Base-by-base conservation (phyloP, 148 eudicot species). In the Gaultheria prostrata region DNA sequence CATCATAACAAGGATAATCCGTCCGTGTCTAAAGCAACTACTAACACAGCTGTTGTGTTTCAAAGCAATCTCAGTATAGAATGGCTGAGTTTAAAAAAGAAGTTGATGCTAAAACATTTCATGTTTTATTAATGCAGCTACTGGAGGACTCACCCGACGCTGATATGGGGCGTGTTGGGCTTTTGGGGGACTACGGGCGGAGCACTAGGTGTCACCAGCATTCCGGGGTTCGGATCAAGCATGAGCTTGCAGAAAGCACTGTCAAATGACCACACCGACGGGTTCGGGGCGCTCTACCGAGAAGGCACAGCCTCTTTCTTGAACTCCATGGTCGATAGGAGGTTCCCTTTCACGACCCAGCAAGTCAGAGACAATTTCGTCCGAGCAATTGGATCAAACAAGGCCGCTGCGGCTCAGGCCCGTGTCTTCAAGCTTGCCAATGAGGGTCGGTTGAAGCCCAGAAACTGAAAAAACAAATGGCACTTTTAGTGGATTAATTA, bases 261-360 rank as follows among this genome's bases (percentile, higher is more conserved):
- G 4, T 86, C 88, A 48, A 92, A 88, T 86, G 84, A 92, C 21
- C 89, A 88, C 1, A 76, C 84, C 1, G 98, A 97, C 82, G 98
- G 93, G 17, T 84, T 87, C 71, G 91, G 92, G 9, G 87, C 92
- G 14, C 96, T 97, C 13, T 97, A 92, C 88, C 85, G 98, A n/a
- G 98, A 97, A 88, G 99, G 93, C 18, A 89, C 98, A 0, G 99
- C 98, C 75, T 87, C 99, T 15, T 85, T 91, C 74, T 94, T 97
- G 39, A 97, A 97, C 91, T 93, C 98, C 21, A 86, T 97, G 91
- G 91, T 91, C 10, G 70, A 90, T 28, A 87, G 81, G 50, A 80
- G 78, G 28, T 97, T 92, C 84, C 94, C 94, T 77, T 93, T 88
- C 93, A 83, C 94, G 12, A 87, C 89, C 79, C 82, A 71, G 49